Conservation (phyloP, 768 basidiomycete genomes). For the Lentinus tigrinus region DNA sequence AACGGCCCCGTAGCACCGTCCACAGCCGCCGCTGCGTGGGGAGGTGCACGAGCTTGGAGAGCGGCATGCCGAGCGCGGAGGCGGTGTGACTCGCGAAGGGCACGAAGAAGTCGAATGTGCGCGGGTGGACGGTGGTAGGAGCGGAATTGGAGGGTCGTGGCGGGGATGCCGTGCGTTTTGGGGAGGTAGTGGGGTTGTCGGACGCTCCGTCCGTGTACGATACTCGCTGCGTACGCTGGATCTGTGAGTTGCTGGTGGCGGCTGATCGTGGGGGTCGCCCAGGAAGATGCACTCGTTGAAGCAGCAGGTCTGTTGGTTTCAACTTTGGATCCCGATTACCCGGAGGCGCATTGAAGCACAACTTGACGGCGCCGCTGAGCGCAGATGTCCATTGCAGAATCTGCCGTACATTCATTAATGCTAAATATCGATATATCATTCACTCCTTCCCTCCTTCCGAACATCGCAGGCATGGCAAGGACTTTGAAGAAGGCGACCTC, state of each 20-base stretch:
- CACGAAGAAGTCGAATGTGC: constrained; percentile 72
- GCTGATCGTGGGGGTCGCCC: not conserved
- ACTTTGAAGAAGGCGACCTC: no score
- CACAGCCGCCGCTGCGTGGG: no score
- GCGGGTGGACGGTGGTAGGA: constrained; percentile 68
- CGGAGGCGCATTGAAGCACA: no score
- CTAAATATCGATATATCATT: no score
- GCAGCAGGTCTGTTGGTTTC: not conserved
- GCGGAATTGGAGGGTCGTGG: constrained; percentile 80
- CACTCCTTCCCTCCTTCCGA: no score
- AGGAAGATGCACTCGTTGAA: constrained; percentile 1
- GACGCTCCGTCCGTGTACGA: constrained; percentile 62
- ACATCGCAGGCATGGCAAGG: no score
- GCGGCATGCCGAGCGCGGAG: constrained; percentile 78
- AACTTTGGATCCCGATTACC: no score
- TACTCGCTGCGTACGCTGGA: constrained; percentile 44
- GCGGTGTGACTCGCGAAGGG: constrained; percentile 86
- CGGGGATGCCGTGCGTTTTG: constrained; percentile 68
- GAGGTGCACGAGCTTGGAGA: constrained; percentile 59
- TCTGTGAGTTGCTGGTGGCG: constrained; percentile 29
- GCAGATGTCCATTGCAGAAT: no score
- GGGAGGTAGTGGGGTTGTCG: constrained; percentile 56
- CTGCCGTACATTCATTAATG: no score
- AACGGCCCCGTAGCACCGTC: no score
- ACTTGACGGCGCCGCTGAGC: no score